Evolutionary conservation across 2,329 filamentous ascomycete genomes (phyloP), one percentile per base, ranked within the genome.

Genomic region (Tolypocladium nubicola): DNA sequence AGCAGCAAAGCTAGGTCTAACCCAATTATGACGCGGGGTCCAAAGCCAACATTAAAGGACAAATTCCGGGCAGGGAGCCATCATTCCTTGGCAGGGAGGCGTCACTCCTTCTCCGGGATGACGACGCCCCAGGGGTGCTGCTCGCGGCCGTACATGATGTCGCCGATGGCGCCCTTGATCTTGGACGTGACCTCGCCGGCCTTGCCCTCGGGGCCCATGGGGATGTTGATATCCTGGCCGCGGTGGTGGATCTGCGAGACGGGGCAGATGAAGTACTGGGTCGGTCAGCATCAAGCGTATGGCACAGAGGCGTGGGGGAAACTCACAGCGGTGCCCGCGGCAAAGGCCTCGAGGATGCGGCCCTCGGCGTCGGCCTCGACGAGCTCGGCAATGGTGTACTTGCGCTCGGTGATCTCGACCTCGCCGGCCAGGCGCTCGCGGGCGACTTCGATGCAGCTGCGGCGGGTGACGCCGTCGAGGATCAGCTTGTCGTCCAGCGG

Each of bases 381-480:
- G 19, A 97, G 72, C 72, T 96, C 91, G 37, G 80, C 75, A 68
- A 97, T 96, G 26, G 84, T 90, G 73, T 93, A 94, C 62, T 85
- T 84, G 62, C 87, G 79, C 83, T 96, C 92, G 0, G 93, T 85
- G 43, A 96, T 79, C 63, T 92, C 87, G 2, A 86, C 56, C 61
- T 84, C 76, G 39, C 71, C 76, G 1, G 72, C 70, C 13, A 95
- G 73, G 9, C 86, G 78, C 70, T 85, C 78, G 30, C 82, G 78
- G 1, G 83, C 86, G 23, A 96, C 77, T 63, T 93, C 85, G 40
- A 96, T 71, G 23, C 92, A 84, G 65, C 88, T 92, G 56, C 88
- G 80, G 55, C 92, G 80, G n/a, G 91, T 97, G 13, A 97, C 86
- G 61, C 92, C 92, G 61, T 93, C 88, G 3, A 97, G 79, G 64